phyloP scores from a whole-genome alignment of 345 rosid genomes.

The Eucalyptus grandis region DNA sequence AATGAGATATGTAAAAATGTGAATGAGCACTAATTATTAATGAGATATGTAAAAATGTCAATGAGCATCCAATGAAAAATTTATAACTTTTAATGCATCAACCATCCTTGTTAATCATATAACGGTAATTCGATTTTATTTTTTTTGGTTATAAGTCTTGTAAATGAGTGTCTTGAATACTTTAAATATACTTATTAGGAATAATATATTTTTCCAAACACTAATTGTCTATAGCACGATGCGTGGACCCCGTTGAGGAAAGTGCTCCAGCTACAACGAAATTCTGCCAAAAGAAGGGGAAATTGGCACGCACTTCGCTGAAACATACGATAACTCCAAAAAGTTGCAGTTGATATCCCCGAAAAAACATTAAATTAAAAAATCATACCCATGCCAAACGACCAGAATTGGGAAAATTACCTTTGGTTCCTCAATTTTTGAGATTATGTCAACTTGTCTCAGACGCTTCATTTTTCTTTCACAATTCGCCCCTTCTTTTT shows the following conservation, averaged over 20 bases:
- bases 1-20: too few relatives aligned
- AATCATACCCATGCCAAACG: neutral
- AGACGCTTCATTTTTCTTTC: neutral
- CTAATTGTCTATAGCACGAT: neutral
- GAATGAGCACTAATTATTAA: too few relatives aligned
- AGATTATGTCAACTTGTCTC: neutral
- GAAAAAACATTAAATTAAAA: neutral
- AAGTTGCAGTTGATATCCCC: neutral
- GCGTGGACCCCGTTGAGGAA: neutral
- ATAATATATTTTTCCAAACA: neutral
- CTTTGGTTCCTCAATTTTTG: neutral
- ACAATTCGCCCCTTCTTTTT: neutral
- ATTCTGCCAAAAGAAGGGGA: neutral
- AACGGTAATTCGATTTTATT: neutral
- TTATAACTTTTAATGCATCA: neutral
- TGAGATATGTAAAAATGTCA: neutral
- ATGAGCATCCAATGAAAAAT: neutral
- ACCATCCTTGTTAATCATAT: neutral
- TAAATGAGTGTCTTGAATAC: neutral
- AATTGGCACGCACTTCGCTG: neutral
- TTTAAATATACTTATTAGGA: neutral
- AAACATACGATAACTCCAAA: neutral
- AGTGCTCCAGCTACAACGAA: neutral
- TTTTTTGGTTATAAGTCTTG: neutral
- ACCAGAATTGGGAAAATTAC: neutral